A percentile compares a stretch with the other conserved stretches of the same genome.
These are phyloP conservation scores for Pelargonium fulgidum DNA, from an alignment of 441 rosid species.

Conservation along the genomic window DNA sequence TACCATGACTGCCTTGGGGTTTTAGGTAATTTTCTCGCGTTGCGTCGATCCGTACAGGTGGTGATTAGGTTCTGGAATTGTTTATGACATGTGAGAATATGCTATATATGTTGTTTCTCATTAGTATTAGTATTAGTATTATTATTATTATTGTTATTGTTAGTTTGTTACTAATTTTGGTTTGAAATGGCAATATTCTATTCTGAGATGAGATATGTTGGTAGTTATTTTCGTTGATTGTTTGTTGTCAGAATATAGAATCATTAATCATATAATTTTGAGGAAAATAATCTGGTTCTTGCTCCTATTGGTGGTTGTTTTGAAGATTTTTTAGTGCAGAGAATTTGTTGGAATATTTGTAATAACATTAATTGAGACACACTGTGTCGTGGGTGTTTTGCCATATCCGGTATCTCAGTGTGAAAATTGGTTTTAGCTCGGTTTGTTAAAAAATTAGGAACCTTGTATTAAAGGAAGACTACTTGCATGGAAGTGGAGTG, in stretches of 20 bases:
- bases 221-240: not conserved
- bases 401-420: not conserved
- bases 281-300: too few species aligned
- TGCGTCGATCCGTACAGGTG: not conserved
- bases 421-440: not conserved
- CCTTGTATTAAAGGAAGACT: not conserved
- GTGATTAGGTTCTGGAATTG: not conserved
- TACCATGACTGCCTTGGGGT: conserved; percentile 75
- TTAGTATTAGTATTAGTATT: not conserved
- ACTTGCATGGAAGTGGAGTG: not conserved
- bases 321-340: not conserved
- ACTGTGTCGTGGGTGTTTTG: not conserved
- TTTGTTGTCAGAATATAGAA: not conserved
- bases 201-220: not conserved
- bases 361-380: not conserved
- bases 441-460: not conserved
- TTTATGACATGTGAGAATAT: not conserved
- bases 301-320: not conserved
- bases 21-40: conserved; percentile 35
- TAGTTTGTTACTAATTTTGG: not conserved
- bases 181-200: not conserved
- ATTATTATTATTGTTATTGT: too few species aligned
- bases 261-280: not conserved
- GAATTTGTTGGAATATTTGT: not conserved
- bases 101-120: not conserved